Evolutionary conservation across 2,329 filamentous ascomycete genomes (phyloP), one percentile per base, ranked within the genome.

Genomic region (Berkeleyomyces rouxiae): DNA sequence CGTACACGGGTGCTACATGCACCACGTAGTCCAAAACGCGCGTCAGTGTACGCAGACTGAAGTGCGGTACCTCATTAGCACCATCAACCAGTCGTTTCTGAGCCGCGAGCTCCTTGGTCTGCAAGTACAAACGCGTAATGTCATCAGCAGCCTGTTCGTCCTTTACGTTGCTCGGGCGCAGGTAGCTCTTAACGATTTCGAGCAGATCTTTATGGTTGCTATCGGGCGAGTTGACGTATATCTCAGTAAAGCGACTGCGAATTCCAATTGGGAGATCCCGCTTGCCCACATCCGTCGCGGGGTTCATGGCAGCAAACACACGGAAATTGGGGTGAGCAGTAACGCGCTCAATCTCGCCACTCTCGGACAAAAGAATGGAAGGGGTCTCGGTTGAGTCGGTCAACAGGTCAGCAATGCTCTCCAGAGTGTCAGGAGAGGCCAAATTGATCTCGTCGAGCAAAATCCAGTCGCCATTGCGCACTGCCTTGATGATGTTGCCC

Each of bases 251-350:
- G 58, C 91, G 83, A 7, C 91, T 95, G 62, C 92, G 81, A 51
- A 97, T 83, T 1, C 92, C 91, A 62, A 88, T 84, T 0, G 92
- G 90, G 13, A 99, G 77, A 72, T 99, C 93, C 63, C 92, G 86
- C 74, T 99, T 99, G 65, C 95, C 93, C 63, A 96, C 85, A 75
- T 99, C 93, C 2, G 93, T 99, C 4, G 93, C 93, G 39, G 93
- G 93, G 70, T 99, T 99, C 93, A 99, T 99, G 37, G 95, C 93
- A 60, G 89, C 95, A 70, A 99, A 99, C 11, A 99, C 88, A 46
- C 93, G 85, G 72, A 99, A 99, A 67, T 96, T 85, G 0, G 90
- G 86, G 72, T 99, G 92, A 0, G 91, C 93, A 65, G 85, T 80
- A 43, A 99, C 85, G 67, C 91, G 83, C 72, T 97, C 90, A 51